These are phyloP conservation scores for Xerophyta viscosa DNA, from an alignment of 106 monocot genomes.

Conservation along the genomic window DNA sequence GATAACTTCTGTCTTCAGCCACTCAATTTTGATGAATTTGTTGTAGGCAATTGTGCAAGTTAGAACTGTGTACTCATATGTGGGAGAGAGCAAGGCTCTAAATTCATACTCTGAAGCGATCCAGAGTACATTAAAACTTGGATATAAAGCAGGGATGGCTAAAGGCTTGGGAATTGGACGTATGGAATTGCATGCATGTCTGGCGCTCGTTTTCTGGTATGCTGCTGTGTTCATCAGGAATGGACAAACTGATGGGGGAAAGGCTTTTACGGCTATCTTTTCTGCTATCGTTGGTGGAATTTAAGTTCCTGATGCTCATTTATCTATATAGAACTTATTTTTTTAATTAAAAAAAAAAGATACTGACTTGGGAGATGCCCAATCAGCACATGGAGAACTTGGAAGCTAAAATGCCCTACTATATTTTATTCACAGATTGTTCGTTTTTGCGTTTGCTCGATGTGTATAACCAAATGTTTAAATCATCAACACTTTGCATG, in stretches of 20 bases:
- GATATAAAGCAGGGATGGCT: constrained; percentile 96
- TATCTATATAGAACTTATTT: no score
- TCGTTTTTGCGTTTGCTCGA: no score
- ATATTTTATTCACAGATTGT: no score
- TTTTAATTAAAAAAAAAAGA: no score
- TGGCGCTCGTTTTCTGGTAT: constrained; percentile 96
- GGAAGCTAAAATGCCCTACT: no score
- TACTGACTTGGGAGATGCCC: no score
- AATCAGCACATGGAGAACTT: no score
- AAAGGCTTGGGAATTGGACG: constrained; percentile 96
- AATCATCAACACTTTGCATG: no score
- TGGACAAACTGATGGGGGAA: constrained; percentile 97
- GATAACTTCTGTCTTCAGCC: no score
- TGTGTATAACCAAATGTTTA: no score
- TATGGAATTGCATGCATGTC: constrained; percentile 98
- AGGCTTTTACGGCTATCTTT: constrained; percentile 97
- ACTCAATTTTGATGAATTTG: no score
- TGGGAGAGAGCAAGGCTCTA: constrained; percentile 73
- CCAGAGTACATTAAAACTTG: constrained; percentile 82
- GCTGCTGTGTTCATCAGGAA: constrained; percentile 94
- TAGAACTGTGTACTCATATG: constrained; percentile 89
- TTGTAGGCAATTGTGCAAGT: constrained; percentile 89
- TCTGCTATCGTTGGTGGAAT: constrained; percentile 99
- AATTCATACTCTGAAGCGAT: constrained; percentile 90
- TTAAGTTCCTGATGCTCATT: constrained; percentile 56